phyloP scores from a whole-genome alignment of 2,329 filamentous ascomycete genomes.

The Aspergillus novofumigatus region DNA sequence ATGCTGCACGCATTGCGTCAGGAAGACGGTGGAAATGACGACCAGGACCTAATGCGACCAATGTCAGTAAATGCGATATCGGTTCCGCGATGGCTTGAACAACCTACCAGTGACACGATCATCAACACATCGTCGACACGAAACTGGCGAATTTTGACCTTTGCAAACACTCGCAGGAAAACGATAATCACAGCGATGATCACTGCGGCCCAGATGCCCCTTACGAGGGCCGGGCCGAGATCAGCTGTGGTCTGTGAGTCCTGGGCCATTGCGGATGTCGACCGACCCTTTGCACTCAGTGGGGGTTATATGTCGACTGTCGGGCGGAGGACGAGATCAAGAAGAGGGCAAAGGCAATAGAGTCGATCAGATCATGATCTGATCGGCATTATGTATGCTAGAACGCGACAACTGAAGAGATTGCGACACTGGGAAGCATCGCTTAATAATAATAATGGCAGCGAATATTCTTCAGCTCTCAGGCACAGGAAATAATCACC shows the following conservation, averaged over 20 bases:
- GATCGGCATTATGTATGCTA: background rate
- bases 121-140: conserved; percentile 27
- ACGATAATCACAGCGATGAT: conserved; percentile 24
- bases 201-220: conserved; percentile 26
- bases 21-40: conserved; percentile 20
- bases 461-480: background rate
- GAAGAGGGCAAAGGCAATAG: background rate
- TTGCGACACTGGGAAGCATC: background rate
- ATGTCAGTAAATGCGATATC: background rate
- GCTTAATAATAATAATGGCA: background rate
- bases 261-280: background rate
- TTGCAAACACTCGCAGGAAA: conserved; percentile 23
- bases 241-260: conserved; percentile 5
- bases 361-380: background rate
- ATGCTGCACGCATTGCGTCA: conserved; percentile 22
- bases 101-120: conserved; percentile 25
- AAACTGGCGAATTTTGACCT: conserved; percentile 27
- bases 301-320: background rate
- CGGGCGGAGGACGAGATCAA: background rate
- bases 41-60: conserved; percentile 15
- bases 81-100: background rate
- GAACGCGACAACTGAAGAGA: background rate
- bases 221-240: conserved; percentile 19
- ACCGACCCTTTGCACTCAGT: background rate
- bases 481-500: background rate